Evolutionary conservation across 176 grass and related monocot genomes (phyloP), one percentile per base, ranked within the genome.

Genomic region (Paspalum notatum): DNA sequence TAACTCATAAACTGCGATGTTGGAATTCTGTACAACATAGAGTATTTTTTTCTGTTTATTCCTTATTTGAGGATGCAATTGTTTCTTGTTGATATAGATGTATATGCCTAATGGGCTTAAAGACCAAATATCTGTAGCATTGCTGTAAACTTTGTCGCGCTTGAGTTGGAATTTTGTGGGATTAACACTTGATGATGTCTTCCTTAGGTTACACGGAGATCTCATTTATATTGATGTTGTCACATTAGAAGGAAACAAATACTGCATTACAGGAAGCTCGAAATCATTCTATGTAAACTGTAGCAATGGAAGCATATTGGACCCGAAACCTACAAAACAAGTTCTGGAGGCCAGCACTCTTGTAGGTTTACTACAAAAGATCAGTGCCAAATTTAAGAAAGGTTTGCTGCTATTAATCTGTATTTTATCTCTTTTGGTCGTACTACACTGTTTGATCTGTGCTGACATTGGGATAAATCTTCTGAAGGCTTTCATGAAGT

Each of bases 311-410:
- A 79, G 42, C 61, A 80, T 84, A 84, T 82, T 99, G 56, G 97
- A 99, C 72, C 91, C 97, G 48, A 99, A 76, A 63, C 91, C 87
- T 64, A 68, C 85, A 52, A 99, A 99, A 90, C 79, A 88, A 45
- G 80, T 80, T 85, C 67, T 88, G 18, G 97, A 99, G 68, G 85
- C 91, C 38, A 95, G 72, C 66, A 99, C 92, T 69, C 73, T 99
- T 6, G 81, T 95, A 59, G 89, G 93, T 24, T 51, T 99, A 66
- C 70, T 99, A 81, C 97, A 99, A 82, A 99, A 95, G 63, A 74
- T 93, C 75, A 99, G 97, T 26, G 71, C 88, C 76, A 96, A 99
- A 47, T 99, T 99, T 82, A 99, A 93, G 90, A 93, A 99, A 95
- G 97, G 97, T 99, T 64, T 86, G 18, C 74, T 86, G 18, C 74